A percentile compares a stretch with the other conserved stretches of the same genome.
Conservation (phyloP, 352 stramenopile genomes). For the Halophytophthora batemanensis region DNA sequence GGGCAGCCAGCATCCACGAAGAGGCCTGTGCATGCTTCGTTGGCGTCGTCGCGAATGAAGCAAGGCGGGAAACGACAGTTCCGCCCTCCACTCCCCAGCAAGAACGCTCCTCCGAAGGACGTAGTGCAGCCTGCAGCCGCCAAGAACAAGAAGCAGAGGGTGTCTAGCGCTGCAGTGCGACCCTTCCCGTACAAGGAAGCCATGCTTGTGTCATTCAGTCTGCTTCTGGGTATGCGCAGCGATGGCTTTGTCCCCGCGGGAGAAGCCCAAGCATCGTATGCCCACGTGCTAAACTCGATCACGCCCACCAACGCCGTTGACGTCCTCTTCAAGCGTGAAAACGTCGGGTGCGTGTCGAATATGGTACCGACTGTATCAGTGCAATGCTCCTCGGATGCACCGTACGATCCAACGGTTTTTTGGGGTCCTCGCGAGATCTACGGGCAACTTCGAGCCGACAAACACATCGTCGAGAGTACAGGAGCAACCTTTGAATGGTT, state of each 20-base stretch:
- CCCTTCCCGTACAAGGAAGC: conserved; percentile 33
- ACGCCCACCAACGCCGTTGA: conserved; percentile 26
- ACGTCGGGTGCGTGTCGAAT: neutral
- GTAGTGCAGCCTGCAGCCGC: conserved; percentile 3
- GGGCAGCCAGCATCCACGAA: conserved; percentile 1
- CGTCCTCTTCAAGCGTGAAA: conserved; percentile 26
- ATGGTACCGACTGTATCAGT: neutral
- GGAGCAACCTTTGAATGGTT: conserved; percentile 58
- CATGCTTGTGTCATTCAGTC: conserved; percentile 46
- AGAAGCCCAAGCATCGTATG: conserved; percentile 4
- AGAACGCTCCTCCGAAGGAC: conserved; percentile 11
- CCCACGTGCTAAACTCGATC: conserved; percentile 28
- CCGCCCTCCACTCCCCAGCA: conserved; percentile 37
- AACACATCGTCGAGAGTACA: conserved; percentile 23
- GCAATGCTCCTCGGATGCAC: conserved; percentile 3
- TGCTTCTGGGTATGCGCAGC: conserved; percentile 13
- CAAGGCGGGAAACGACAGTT: conserved; percentile 28
- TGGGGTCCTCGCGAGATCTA: conserved; percentile 33
- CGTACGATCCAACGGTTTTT: conserved; percentile 13
- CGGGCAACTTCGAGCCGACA: conserved; percentile 23
- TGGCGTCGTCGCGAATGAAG: conserved; percentile 11
- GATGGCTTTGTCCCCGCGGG: neutral
- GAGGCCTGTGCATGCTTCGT: conserved; percentile 7
- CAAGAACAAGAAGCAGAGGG: conserved; percentile 22
- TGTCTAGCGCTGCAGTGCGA: neutral